Evolutionary conservation across 2,329 filamentous ascomycete species (phyloP), one percentile per base, ranked within the genome.

Genomic region (Fusarium goolgardi): DNA sequence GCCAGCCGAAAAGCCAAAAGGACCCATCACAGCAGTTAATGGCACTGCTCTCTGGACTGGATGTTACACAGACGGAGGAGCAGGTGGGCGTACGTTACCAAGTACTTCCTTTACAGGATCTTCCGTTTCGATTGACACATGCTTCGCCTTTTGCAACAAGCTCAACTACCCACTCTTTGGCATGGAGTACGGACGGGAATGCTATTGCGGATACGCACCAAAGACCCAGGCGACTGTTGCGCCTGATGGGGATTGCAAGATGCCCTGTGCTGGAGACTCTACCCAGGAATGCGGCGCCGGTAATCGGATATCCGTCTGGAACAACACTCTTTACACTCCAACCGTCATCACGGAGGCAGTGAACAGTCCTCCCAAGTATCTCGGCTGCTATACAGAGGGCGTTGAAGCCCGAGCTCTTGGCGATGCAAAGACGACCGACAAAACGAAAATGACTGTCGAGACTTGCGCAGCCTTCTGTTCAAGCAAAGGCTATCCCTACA

Each of bases 141-240:
- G 70, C 10, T 70, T 65, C 5, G 53, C 67, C 0, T 72, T 72
- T 20, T 72, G 70, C 20, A 67, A 57, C 29, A 69, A 69, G 34
- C 61, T 65, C 27, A 69, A 72, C 37, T 72, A 63, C 9, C 70
- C 70, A 1, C 50, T 72, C 1, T 72, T 72, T 31, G 70, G 70
- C 7, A 72, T 72, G 70, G 70, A 72, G 31, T 72, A 72, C 13
- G 59, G 67, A 3, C 54, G 32, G 5, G 70, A 72, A 18, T 72
- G 70, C 23, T 72, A 72, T 45, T 72, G 70, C 13, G 70, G 70
- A 1, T 65, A 55, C 8, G 58, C 61, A 2, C 57, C 67, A 37
- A 72, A 72, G 55, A 35, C 49, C 0, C 61, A 72, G 13, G 59
- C 70, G 1, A 71, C 67, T 3, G 23, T 67, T 31, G 52, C 49